A percentile compares a stretch with the other conserved stretches of the same genome.
Conservation (phyloP, 371 early-diverging fungal species). For the Mucor piriformis region DNA sequence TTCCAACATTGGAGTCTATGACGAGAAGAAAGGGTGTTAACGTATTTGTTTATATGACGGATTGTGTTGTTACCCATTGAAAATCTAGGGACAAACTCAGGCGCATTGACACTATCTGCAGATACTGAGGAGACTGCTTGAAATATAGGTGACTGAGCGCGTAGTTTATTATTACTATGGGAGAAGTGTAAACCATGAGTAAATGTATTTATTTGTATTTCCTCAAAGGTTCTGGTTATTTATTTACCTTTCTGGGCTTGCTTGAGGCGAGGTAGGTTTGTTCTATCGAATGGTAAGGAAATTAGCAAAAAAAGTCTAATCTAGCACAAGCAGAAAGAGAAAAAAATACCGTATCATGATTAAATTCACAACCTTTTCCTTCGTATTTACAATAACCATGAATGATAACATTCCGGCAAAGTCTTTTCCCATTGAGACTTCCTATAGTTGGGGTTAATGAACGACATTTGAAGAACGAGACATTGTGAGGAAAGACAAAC, state of each 20-base stretch:
- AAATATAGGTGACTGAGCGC: conserved; percentile 56
- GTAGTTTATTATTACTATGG: conserved; percentile 57
- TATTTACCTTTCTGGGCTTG: conserved; percentile 65
- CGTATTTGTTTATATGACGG: too few relatives aligned
- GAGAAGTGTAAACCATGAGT: neutral
- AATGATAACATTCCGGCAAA: conserved; percentile 82
- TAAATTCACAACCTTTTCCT: conserved; percentile 83
- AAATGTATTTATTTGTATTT: neutral
- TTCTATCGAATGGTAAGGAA: conserved; percentile 19
- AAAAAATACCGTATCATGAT: conserved; percentile 68
- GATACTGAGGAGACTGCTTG: conserved; percentile 55
- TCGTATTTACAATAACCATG: conserved; percentile 89
- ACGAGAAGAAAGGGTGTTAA: too few relatives aligned
- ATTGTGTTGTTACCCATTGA: neutral
- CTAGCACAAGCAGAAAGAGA: neutral
- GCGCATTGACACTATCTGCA: conserved; percentile 64
- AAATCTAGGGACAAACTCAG: conserved; percentile 64
- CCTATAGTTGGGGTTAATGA: conserved; percentile 9
- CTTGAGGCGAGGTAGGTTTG: conserved; percentile 33
- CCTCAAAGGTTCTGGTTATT: too few relatives aligned
- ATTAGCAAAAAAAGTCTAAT: neutral
- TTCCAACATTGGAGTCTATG: conserved; percentile 1
- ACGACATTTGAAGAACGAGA: too few relatives aligned
- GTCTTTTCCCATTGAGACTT: conserved; percentile 52
- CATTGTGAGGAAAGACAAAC: conserved; percentile 28